Conservation (phyloP, 768 basidiomycete species). For the Termitomyces sp. region DNA sequence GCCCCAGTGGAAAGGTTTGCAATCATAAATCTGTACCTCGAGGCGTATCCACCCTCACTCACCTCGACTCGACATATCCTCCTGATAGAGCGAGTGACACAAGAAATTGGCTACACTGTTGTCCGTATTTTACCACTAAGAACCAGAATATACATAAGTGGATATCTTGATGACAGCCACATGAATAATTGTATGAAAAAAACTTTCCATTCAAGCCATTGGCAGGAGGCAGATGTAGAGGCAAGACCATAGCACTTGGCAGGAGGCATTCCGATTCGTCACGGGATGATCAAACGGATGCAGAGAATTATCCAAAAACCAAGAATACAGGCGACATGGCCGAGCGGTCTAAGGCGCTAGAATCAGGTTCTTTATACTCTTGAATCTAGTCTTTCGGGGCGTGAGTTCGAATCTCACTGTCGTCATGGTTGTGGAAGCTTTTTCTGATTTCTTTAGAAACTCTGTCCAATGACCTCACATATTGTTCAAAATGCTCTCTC, state of each 20-base stretch:
- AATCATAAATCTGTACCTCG: too few relatives aligned
- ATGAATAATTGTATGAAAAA: background rate
- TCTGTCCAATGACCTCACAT: too few relatives aligned
- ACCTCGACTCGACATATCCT: background rate
- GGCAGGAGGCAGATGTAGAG: too few relatives aligned
- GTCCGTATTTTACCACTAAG: slow-evolving; percentile 8
- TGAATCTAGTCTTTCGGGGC: background rate
- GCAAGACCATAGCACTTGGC: too few relatives aligned
- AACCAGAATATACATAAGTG: background rate
- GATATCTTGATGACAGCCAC: background rate
- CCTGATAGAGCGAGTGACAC: background rate
- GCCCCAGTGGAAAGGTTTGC: too few relatives aligned
- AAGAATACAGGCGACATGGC: slow-evolving; percentile 25
- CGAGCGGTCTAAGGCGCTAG: slow-evolving; percentile 62
- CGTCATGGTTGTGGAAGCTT: too few relatives aligned
- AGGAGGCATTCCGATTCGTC: too few relatives aligned
- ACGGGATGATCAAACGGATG: too few relatives aligned
- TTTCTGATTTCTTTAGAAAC: too few relatives aligned
- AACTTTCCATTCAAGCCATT: too few relatives aligned
- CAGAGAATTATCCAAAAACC: too few relatives aligned
- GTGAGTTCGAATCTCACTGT: background rate
- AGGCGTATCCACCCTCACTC: background rate
- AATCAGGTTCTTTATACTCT: slow-evolving; percentile 32
- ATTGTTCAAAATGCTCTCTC: too few relatives aligned
- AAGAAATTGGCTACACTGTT: background rate